Evolutionary conservation across 1,284 basidiomycete species (phyloP).

Genomic region (Malassezia nana): DNA sequence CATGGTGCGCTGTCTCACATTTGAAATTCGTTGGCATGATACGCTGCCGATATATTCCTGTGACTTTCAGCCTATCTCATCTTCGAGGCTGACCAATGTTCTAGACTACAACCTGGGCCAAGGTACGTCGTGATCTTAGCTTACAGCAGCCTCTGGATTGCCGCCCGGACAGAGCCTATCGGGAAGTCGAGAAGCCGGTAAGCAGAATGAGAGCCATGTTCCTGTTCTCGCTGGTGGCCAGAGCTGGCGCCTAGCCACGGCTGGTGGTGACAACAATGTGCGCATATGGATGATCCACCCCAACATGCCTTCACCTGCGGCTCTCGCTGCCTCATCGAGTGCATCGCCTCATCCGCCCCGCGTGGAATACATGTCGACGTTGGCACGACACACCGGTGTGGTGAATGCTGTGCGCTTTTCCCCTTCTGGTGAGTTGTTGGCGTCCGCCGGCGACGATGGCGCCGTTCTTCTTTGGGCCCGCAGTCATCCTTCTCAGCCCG

Average conservation of each 20-base stretch:
- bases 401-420: conserved; percentile 96
- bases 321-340: conserved; percentile 54
- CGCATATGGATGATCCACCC: conserved; percentile 46
- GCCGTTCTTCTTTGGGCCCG: conserved; percentile 93
- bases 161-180: conserved; percentile 34
- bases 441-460: conserved; percentile 63
- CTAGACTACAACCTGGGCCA: conserved; percentile 45
- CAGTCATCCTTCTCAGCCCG: conserved; percentile 57
- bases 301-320: conserved; percentile 47
- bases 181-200: conserved; percentile 13
- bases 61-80: conserved; percentile 39
- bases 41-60: conserved; percentile 46
- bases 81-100: conserved; percentile 32
- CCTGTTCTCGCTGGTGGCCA: conserved; percentile 49
- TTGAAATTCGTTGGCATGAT: conserved; percentile 48
- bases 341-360: conserved; percentile 57
- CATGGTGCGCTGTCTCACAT: conserved; percentile 46
- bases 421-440: conserved; percentile 52
- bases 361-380: conserved; percentile 88
- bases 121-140: conserved; percentile 11
- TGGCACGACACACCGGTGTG: conserved; percentile 81
- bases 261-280: conserved; percentile 93
- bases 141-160: conserved; percentile 29
- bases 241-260: conserved; percentile 81
- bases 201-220: conserved; percentile 12